Evolutionary conservation across 257 asterid species (phyloP).

Genomic region (Jaltomata sinuosa): DNA sequence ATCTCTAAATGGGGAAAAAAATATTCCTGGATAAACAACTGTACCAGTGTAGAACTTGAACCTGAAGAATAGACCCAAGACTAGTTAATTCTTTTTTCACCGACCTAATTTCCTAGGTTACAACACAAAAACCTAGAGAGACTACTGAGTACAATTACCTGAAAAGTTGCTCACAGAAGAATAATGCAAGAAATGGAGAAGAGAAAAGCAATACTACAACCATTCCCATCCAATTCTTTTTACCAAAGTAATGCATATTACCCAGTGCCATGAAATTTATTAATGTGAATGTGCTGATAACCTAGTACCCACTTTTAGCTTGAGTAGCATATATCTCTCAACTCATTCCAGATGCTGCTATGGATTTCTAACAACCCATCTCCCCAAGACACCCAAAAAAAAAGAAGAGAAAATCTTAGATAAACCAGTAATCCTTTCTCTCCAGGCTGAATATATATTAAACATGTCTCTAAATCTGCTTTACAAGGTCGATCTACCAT

Average conservation of each 20-base stretch:
- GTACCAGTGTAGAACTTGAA: neutral
- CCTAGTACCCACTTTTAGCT: neutral
- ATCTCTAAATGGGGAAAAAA: neutral
- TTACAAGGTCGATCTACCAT: neutral
- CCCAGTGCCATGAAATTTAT: neutral
- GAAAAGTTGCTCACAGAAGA: neutral
- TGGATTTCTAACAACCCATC: neutral
- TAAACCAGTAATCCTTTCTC: neutral
- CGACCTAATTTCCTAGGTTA: neutral
- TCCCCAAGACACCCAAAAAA: neutral
- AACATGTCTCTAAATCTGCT: neutral
- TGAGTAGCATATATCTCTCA: neutral
- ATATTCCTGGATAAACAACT: neutral
- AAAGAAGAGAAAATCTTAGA: neutral
- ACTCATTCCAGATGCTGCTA: neutral
- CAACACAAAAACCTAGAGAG: neutral
- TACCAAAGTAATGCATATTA: neutral
- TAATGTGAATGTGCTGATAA: neutral
- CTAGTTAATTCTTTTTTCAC: neutral
- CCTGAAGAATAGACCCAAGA: neutral
- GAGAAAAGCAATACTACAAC: neutral
- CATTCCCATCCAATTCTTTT: neutral
- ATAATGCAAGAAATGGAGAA: neutral
- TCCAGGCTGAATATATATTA: neutral
- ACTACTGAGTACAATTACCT: neutral